Evolutionary conservation across 495 filamentous ascomycete species (phyloP), one percentile per base, ranked within the genome.

Genomic region (Delitschia confertaspora): DNA sequence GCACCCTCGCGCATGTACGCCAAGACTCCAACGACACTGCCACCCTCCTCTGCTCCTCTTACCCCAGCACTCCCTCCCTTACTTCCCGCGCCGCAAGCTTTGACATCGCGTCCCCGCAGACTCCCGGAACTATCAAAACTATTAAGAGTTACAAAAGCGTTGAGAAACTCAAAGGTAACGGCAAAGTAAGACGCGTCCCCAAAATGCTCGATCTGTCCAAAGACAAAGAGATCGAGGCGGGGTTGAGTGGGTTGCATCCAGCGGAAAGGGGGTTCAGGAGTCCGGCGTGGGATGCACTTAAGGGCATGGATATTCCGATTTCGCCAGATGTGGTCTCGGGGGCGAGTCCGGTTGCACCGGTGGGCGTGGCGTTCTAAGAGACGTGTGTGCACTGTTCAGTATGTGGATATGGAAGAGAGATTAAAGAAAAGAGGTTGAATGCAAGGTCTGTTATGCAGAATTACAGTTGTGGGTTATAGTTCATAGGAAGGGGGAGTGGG

Each of bases 301-400:
- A n/a, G n/a, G n/a, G n/a, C n/a, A n/a, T n/a, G n/a, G n/a, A n/a
- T n/a, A n/a, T n/a, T n/a, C n/a, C n/a, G n/a, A n/a, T n/a, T n/a
- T n/a, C n/a, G n/a, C n/a, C n/a, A n/a, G n/a, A n/a, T n/a, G n/a
- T n/a, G n/a, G n/a, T n/a, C n/a, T n/a, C n/a, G n/a, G n/a, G n/a
- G 21, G 24, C 23, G 19, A 49, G 38, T 37, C 44, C 45, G 40
- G 38, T 18, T 5, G 43, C 20, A 18, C 35, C 43, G 7, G 53
- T 51, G 18, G 53, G 53, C 27, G 42, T 56, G 26, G 53, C 53
- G 1, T 51, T 51, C 41, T 56, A 13, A 41, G 33, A 30, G 10
- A n/a, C n/a, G n/a, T n/a, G 10, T 10, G 10, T 39, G 36, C 9
- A 16, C 7, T 20, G 9, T 4, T 8, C 5, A 22, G 19, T 14